Percentiles rank a stretch among this genome's conserved stretches.
Conservation (phyloP, 495 filamentous ascomycete species). For the Staphylotrichum longicolle region DNA sequence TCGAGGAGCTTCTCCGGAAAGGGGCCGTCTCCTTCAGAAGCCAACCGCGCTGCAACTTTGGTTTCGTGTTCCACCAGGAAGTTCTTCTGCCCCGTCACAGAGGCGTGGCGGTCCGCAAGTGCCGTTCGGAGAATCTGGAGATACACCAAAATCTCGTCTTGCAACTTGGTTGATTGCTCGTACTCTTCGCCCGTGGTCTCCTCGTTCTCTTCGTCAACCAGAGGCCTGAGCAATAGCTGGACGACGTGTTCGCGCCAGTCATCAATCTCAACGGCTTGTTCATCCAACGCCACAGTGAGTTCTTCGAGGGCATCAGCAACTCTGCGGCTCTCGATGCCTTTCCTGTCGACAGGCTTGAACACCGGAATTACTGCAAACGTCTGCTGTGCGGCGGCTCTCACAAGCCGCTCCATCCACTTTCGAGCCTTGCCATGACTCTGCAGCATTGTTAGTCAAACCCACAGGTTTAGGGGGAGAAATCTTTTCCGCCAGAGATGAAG, state of each 20-base stretch:
- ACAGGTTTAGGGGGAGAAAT: too few species aligned
- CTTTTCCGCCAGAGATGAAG: not conserved
- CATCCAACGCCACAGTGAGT: conserved; percentile 58
- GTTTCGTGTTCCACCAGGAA: conserved; percentile 77
- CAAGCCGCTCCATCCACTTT: conserved; percentile 49
- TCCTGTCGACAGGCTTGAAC: conserved; percentile 30
- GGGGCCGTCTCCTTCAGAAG: conserved; percentile 63
- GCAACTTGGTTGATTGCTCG: conserved; percentile 77
- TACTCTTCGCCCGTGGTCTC: conserved; percentile 87
- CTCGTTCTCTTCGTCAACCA: conserved; percentile 78
- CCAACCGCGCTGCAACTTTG: conserved; percentile 54
- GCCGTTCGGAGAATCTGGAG: conserved; percentile 70
- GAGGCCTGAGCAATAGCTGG: conserved; percentile 63
- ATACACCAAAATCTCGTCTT: conserved; percentile 81
- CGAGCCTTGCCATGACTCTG: conserved; percentile 36
- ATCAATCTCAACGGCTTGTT: conserved; percentile 64
- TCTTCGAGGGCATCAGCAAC: conserved; percentile 33
- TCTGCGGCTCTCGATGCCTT: conserved; percentile 38
- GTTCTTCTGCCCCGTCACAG: conserved; percentile 71
- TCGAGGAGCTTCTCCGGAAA: conserved; percentile 66
- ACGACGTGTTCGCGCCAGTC: conserved; percentile 71
- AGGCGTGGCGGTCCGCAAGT: conserved; percentile 73
- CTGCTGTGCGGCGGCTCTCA: conserved; percentile 44
- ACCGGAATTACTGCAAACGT: conserved; percentile 64
- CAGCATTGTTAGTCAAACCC: conserved; percentile 15